A percentile compares a stretch with the other conserved stretches of the same genome.
These are phyloP conservation scores for Diplocarpon mali DNA, from an alignment of 2,329 filamentous ascomycete species.

Conservation along the genomic window DNA sequence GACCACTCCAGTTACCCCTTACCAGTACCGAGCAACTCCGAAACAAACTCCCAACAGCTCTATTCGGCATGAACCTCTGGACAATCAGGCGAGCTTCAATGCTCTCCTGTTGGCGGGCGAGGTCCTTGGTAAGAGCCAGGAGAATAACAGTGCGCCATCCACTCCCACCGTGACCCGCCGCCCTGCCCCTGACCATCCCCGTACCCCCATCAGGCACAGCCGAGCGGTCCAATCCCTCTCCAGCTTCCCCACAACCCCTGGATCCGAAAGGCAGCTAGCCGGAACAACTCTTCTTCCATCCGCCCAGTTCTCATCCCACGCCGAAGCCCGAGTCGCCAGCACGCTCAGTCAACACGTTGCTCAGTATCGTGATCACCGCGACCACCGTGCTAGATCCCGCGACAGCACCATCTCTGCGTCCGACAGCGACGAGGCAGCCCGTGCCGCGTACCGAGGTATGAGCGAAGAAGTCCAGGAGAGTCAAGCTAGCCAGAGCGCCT, in stretches of 20 bases:
- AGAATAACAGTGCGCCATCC: slow-evolving; percentile 62
- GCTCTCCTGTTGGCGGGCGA: slow-evolving; percentile 64
- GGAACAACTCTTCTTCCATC: slow-evolving; percentile 49
- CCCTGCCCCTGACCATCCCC: slow-evolving; percentile 24
- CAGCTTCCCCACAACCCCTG: slow-evolving; percentile 69
- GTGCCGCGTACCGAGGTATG: slow-evolving; percentile 33
- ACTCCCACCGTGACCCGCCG: slow-evolving; percentile 39
- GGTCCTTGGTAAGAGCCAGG: slow-evolving; percentile 68
- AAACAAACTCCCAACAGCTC: slow-evolving; percentile 37
- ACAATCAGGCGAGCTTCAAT: slow-evolving; percentile 59
- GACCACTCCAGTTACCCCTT: slow-evolving; percentile 32
- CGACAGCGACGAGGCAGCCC: slow-evolving; percentile 42
- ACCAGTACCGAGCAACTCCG: slow-evolving; percentile 35
- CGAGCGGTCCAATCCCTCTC: slow-evolving; percentile 76
- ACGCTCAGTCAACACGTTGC: slow-evolving; percentile 11
- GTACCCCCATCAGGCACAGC: slow-evolving; percentile 50
- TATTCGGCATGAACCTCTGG: slow-evolving; percentile 32
- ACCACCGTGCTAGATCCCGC: slow-evolving; percentile 51
- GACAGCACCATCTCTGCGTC: slow-evolving; percentile 77
- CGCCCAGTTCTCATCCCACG: slow-evolving; percentile 49
- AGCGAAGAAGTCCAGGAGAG: slow-evolving; percentile 60
- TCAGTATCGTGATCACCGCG: slow-evolving; percentile 43
- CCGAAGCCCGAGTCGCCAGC: slow-evolving; percentile 40
- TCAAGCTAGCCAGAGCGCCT: slow-evolving; percentile 67
- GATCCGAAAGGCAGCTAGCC: slow-evolving; percentile 35